A percentile compares a stretch with the other conserved stretches of the same genome.
These are phyloP conservation scores for Cylindrodendrum hubeiense DNA, from an alignment of 2,329 filamentous ascomycete species.

Conservation along the genomic window DNA sequence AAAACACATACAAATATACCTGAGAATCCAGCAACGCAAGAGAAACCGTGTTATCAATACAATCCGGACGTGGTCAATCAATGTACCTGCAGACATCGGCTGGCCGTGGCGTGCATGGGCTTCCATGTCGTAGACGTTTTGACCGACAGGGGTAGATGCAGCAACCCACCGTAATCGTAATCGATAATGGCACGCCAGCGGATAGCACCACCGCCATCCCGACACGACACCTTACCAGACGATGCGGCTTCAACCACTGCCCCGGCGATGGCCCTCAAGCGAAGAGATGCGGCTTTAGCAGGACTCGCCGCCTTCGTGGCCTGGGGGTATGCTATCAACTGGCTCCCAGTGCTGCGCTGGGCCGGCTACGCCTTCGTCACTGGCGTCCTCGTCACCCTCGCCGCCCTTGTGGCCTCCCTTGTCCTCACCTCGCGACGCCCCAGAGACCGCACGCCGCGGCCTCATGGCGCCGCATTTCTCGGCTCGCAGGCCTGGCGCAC, in stretches of 20 bases:
- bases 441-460: conserved; percentile 54
- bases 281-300: conserved; percentile 78
- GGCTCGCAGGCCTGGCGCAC: conserved; percentile 73
- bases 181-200: conserved; percentile 36
- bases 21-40: neutral
- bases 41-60: neutral
- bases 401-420: conserved; percentile 68
- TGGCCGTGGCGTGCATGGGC: conserved; percentile 8
- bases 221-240: conserved; percentile 42
- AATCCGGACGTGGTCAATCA: neutral
- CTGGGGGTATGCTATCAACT: conserved; percentile 88
- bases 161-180: conserved; percentile 38
- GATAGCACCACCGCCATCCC: conserved; percentile 36
- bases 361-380: conserved; percentile 84
- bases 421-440: conserved; percentile 65
- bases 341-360: conserved; percentile 86
- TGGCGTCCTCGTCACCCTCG: conserved; percentile 71
- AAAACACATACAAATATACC: neutral
- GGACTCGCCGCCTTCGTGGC: conserved; percentile 80
- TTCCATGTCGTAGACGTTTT: conserved; percentile 11
- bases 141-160: conserved; percentile 35
- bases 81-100: neutral
- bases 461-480: conserved; percentile 69
- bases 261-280: conserved; percentile 75
- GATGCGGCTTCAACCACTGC: conserved; percentile 49